Evolutionary conservation across 1,139 yeast species (phyloP), one percentile per base, ranked within the genome.

Genomic region (Lipomyces yarrowii): DNA sequence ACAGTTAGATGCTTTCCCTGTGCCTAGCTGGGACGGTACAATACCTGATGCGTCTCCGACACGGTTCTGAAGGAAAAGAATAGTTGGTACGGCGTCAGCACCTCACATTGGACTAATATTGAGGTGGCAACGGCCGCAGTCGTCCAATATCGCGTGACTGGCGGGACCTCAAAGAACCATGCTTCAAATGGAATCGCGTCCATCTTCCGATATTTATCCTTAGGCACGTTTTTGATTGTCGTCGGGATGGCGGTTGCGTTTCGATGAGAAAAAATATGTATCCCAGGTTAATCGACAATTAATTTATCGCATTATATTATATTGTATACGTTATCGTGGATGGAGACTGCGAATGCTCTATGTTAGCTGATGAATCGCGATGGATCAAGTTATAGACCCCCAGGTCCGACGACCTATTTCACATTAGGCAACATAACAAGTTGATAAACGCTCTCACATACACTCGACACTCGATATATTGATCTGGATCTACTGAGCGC

Each of bases 141-240:
- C 15, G 76, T 63, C 70, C 76, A 75, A 15, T 71, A 63, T 59
- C 81, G 67, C 1, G 83, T 81, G 13, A 80, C 79, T 2, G 82
- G 80, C 11, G 83, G 82, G 7, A 78, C 73, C 32, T 77, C 78
- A 73, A 74, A 74, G 42, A 79, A 42, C 81, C 80, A 78, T 21
- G 70, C 67, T 60, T 78, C 78, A 10, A 78, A 35, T 3, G 80
- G 80, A 56, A 77, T 68, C 54, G 64, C 70, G 63, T 74, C 75
- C 35, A 42, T 42, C 21, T 21, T 42, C 21, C 21, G 76, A 10
- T 1, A 42, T 6, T n/a, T 8, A 42, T 42, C 23, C 10, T 1
- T n/a, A 7, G 8, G 11, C n/a, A n/a, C 18, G 48, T 26, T 26
- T n/a, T 26, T 26, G 30, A 26, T 26, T 26, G 30, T 4, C 2